Base-by-base conservation (phyloP, 257 asterid genomes). In the Penstemon davidsonii region DNA sequence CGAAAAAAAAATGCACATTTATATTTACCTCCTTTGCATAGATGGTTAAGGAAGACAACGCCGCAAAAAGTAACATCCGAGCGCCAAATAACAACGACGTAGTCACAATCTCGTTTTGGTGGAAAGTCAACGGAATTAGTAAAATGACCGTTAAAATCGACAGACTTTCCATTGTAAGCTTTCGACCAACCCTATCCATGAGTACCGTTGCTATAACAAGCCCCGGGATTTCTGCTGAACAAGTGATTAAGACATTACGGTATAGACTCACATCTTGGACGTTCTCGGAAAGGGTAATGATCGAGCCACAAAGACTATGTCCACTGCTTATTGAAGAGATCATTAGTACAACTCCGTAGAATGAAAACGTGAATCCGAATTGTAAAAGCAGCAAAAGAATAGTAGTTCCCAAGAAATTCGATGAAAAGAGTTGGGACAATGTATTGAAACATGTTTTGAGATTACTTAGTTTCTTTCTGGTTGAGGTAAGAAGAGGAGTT, bases 181-280 rank as follows among this genome's bases (percentile, higher is more conserved):
- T 79, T 19, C 83, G 80, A 46, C 83, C 83, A n/a, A 75, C 19
- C 55, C 70, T 68, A 52, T 79, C 83, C 69, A 79, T 60, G 10
- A 67, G 67, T 64, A 75, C 39, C 4, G 76, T 77, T 3, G 78
- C 74, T 12, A 79, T 7, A 46, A 75, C 3, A 15, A 71, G 63
- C 70, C 80, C 83, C 0, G 80, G 83, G 53, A 79, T 33, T 54
- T 79, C 83, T 79, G 73, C 76, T 18, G 58, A 71, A 43, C 66
- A 65, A 53, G 73, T 71, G 54, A 76, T 54, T 44, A 74, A 66
- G 5, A 46, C 73, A 15, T 36, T 62, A 42, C 69, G 41, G 39
- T 76, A 71, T 15, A 76, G 69, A 67, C 70, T 70, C 36, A 68
- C 37, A 38, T 76, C 65, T 25, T 71, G 53, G 3, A 15, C 37